Evolutionary conservation across 1,139 yeast species (phyloP), one percentile per base, ranked within the genome.

Genomic region (Saccharomycopsis crataegensis): DNA sequence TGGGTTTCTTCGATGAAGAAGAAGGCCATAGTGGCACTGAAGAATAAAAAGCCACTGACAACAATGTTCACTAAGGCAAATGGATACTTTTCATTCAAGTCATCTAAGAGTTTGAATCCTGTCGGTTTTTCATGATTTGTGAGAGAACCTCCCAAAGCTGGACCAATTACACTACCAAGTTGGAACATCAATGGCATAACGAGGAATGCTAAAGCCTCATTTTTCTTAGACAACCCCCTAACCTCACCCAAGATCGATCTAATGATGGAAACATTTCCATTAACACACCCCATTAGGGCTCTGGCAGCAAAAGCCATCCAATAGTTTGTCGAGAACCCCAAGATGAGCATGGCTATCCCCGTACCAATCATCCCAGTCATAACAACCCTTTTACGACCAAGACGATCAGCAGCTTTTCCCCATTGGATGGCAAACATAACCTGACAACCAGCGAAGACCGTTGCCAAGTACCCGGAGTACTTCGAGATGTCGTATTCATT

Each of bases 1-100:
- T 79, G 83, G 3, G 86, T 79, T 64, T 83, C 89, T 62, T 82
- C 86, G 40, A 83, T 65, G 60, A 82, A 82, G 49, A 83, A 71
- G 51, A 78, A 67, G 16, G 71, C 80, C 40, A 71, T 59, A 2
- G 71, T 33, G 14, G 72, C 59, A 34, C 82, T 75, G 42, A 68
- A 49, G 17, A 64, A 28, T 37, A 81, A 66, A 50, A 77, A 67
- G 2, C 61, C 6, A 4, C 80, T 74, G 22, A 82, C 80, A 3
- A 77, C 79, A 8, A 83, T 62, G 62, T 82, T 83, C 3, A 86
- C 82, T 58, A 82, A 67, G 0, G 84, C 80, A 61, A 80, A 83
- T 0, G 87, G 88, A 62, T 73, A 72, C 46, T 64, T 65, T 22
- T 69, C 63, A 37, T 57, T 60, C 49, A 65, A 65, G 28, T 22